Conservation (phyloP, 2,329 filamentous ascomycete genomes). For the Dothideomycetes sp. region DNA sequence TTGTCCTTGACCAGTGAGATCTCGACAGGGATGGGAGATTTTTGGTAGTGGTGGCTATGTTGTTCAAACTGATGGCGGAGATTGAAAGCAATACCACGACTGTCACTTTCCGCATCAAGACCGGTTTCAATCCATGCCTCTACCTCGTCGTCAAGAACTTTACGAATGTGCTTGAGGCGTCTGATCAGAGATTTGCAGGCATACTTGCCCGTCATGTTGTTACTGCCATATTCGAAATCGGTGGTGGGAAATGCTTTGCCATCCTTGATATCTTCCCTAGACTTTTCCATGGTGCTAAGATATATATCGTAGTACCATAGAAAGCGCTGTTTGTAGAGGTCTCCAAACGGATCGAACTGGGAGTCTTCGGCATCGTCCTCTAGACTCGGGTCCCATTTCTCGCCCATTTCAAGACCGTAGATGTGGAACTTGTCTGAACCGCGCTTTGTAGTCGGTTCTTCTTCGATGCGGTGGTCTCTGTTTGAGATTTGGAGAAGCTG, state of each 20-base stretch:
- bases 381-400: conserved; percentile 26
- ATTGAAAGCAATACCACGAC: conserved; percentile 65
- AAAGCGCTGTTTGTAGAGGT: conserved; percentile 83
- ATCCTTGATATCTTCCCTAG: conserved; percentile 50
- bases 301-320: conserved; percentile 95
- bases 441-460: conserved; percentile 17
- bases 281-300: conserved; percentile 56
- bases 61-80: conserved; percentile 78
- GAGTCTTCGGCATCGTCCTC: conserved; percentile 36
- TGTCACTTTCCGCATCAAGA: conserved; percentile 28
- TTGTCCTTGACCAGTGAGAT: conserved; percentile 69
- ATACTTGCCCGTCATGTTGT: conserved; percentile 79
- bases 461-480: conserved; percentile 15
- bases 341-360: conserved; percentile 76
- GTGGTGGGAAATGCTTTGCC: conserved; percentile 61
- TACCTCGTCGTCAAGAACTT: conserved; percentile 61
- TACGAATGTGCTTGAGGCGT: conserved; percentile 58
- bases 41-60: conserved; percentile 63
- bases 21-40: conserved; percentile 54
- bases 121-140: conserved; percentile 62
- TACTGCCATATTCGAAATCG: conserved; percentile 72
- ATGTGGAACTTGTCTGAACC: conserved; percentile 35
- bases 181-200: conserved; percentile 64
- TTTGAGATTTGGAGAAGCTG: conserved; percentile 54
- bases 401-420: conserved; percentile 24